These are phyloP conservation scores for Talaromyces wortmannii DNA, from an alignment of 495 filamentous ascomycete genomes.

Conservation along the genomic window DNA sequence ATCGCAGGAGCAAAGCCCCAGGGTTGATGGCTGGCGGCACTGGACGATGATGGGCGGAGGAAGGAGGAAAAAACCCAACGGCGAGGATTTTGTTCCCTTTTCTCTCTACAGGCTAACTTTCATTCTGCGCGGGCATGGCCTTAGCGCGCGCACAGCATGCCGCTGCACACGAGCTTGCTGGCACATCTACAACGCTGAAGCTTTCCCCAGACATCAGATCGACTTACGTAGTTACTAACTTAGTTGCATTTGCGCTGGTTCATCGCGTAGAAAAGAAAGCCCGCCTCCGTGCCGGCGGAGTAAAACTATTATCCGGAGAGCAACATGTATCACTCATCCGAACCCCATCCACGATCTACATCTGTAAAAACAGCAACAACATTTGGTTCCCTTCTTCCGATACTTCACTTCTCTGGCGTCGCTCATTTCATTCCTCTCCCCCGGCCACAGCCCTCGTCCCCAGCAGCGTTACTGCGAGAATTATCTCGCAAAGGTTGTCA, in stretches of 20 bases:
- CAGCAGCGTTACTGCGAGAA: too few relatives aligned
- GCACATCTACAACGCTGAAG: neutral
- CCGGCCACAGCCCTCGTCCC: too few relatives aligned
- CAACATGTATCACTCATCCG: neutral
- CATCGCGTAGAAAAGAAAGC: slow-evolving; percentile 8
- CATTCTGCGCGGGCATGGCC: slow-evolving; percentile 4
- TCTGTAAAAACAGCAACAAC: too few relatives aligned
- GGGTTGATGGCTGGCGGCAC: slow-evolving; percentile 19
- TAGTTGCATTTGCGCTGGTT: slow-evolving; percentile 1
- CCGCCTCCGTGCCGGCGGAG: slow-evolving; percentile 7
- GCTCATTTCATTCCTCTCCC: too few relatives aligned
- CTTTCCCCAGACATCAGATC: too few relatives aligned
- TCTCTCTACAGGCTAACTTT: slow-evolving; percentile 2
- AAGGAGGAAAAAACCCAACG: neutral
- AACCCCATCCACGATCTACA: too few relatives aligned
- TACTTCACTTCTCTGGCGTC: too few relatives aligned
- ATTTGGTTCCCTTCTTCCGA: too few relatives aligned
- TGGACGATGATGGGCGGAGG: slow-evolving; percentile 2
- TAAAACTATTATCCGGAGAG: slow-evolving; percentile 4
- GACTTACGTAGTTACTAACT: neutral
- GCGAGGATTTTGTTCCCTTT: neutral
- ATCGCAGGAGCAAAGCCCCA: slow-evolving; percentile 18
- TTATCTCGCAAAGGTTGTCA: too few relatives aligned
- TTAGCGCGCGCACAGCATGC: slow-evolving; percentile 3
- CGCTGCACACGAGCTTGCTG: neutral